Evolutionary conservation across 345 rosid genomes (phyloP).

Genomic region (Linum usitatissimum): DNA sequence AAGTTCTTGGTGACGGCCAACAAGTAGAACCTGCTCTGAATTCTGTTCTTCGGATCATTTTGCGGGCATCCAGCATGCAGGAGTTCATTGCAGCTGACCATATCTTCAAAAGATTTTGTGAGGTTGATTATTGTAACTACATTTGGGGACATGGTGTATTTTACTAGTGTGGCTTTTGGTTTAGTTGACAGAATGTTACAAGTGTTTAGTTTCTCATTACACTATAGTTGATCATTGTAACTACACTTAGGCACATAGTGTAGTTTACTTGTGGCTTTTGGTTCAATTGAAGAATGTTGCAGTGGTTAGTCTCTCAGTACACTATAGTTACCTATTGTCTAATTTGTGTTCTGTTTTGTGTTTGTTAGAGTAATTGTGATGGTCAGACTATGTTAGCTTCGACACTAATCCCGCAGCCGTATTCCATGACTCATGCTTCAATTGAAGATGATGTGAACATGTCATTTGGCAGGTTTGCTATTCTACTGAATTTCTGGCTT

Average conservation of each 20-base stretch:
- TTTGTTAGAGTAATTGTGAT: slow-evolving; percentile 58
- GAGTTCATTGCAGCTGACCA: slow-evolving; percentile 90
- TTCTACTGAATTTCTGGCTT: slow-evolving; percentile 10
- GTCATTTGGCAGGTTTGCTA: slow-evolving; percentile 93
- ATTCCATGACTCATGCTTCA: slow-evolving; percentile 41
- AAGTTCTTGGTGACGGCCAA: slow-evolving; percentile 84
- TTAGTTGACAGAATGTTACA: too few relatives aligned
- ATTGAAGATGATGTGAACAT: slow-evolving; percentile 81
- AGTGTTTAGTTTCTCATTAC: not conserved
- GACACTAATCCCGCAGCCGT: slow-evolving; percentile 82
- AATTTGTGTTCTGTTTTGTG: not conserved
- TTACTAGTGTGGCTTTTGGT: not conserved
- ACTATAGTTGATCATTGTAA: slow-evolving; percentile 25
- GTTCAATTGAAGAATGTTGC: too few relatives aligned
- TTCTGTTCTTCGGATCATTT: slow-evolving; percentile 80
- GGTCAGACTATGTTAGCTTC: slow-evolving; percentile 92
- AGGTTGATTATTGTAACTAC: slow-evolving; percentile 40
- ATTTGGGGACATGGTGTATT: not conserved
- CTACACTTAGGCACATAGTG: not conserved
- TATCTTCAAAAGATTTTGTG: slow-evolving; percentile 80
- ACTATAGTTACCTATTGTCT: too few relatives aligned
- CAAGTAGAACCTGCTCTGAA: slow-evolving; percentile 91
- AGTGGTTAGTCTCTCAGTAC: not conserved
- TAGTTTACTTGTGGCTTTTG: not conserved
- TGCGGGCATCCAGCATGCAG: slow-evolving; percentile 72